Base-by-base conservation (phyloP, 2,329 filamentous ascomycete species). In the Mycosphaerella arachidis region DNA sequence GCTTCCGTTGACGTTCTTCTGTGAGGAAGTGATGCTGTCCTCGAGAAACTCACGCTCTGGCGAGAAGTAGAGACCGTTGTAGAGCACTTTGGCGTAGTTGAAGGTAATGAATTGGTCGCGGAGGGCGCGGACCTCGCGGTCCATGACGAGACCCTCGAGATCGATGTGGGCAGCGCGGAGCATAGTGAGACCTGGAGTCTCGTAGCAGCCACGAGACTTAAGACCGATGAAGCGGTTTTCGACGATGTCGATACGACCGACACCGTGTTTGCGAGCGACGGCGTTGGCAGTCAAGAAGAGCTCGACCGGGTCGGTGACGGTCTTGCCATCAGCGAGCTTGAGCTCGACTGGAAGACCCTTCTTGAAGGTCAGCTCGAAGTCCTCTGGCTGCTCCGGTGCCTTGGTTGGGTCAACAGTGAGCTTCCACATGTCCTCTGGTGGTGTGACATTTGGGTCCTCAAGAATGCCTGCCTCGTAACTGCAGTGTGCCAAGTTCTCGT, bases 181-280 rank as follows among this genome's bases (percentile, higher is more conserved):
- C 69, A 79, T 79, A 40, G 79, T 83, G 45, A 86, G 76, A 59
- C 79, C 84, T 1, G 84, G 84, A 10, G 84, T 82, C 71, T 92
- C 90, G 79, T 92, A 92, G 81, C 89, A 92, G 69, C 90, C 90
- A 70, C 90, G 85, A 67, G 83, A 87, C 81, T 92, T 92, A 69
- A 92, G 81, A 64, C 89, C 90, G 71, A 90, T 88, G 79, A 88
- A 90, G 56, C 90, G 84, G 79, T 90, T 89, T 74, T 91, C 89
- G 62, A 92, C 89, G 72, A 93, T 93, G 75, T 93, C 90, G 66
- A 93, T 87, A 70, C 90, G 82, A 70, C 90, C 90, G 67, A 93
- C 84, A 73, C 90, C 90, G 78, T 91, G 80, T 65, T 80, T 82
- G 73, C 84, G 83, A 65, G 84, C 90, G 65, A 93, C 87, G 60